Percentiles rank a stretch among this genome's conserved stretches.
Conservation (phyloP, 345 rosid species). For the Linum trigynum region DNA sequence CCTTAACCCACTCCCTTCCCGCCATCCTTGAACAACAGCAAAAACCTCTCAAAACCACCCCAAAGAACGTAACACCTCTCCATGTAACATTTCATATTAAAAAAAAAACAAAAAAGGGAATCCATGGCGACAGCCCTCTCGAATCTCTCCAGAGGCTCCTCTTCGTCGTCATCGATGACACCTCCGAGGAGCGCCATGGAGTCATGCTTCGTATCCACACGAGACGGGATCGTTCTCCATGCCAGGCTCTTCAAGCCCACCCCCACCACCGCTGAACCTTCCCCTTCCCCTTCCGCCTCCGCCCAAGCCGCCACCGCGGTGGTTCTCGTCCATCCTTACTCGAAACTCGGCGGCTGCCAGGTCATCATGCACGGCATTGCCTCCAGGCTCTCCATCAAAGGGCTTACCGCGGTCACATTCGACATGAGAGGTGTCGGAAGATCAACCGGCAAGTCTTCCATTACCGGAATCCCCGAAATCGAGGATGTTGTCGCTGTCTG, state of each 20-base stretch:
- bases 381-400: constrained; percentile 9
- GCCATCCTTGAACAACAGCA: neutral
- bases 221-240: constrained; percentile 11
- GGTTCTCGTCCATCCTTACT: constrained; percentile 21
- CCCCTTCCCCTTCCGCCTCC: too few species aligned
- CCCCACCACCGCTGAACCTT: neutral
- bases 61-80: neutral
- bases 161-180: neutral
- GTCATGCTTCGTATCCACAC: neutral
- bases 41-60: neutral
- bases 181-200: neutral
- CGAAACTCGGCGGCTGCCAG: constrained; percentile 16
- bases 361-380: constrained; percentile 17
- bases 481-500: constrained; percentile 18
- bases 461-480: constrained; percentile 17
- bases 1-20: too few species aligned
- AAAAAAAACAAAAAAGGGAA: neutral
- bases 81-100: neutral
- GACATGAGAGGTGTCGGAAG: constrained; percentile 23
- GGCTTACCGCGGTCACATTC: constrained; percentile 14
- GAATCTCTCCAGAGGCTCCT: neutral
- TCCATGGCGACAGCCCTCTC: neutral
- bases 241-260: constrained; percentile 16
- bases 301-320: neutral
- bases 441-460: constrained; percentile 15